These are phyloP conservation scores for Dimocarpus longan DNA, from an alignment of 345 rosid species.

Conservation along the genomic window DNA sequence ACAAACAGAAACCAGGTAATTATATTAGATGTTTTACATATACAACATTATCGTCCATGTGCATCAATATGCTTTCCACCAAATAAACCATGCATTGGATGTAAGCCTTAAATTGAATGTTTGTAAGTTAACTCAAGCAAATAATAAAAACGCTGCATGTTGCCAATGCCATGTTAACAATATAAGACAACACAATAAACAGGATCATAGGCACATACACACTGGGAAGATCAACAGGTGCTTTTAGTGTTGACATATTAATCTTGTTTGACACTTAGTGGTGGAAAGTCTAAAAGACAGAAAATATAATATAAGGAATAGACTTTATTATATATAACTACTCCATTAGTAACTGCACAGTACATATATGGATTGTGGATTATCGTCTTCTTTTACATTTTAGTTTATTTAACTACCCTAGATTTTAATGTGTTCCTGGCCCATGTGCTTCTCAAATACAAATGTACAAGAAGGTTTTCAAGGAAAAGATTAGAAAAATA, in stretches of 20 bases:
- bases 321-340: not conserved
- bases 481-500: not conserved
- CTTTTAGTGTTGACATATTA: not conserved
- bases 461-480: not conserved
- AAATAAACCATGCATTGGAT: too few relatives aligned
- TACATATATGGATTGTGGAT: not conserved
- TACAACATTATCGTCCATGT: not conserved
- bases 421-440: not conserved
- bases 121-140: not conserved
- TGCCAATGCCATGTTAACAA: slow-evolving; percentile 1
- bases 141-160: not conserved
- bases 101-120: too few relatives aligned
- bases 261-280: not conserved
- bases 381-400: not conserved
- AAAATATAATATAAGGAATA: not conserved
- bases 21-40: not conserved
- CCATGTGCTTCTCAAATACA: not conserved
- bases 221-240: not conserved
- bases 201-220: not conserved
- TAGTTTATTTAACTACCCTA: not conserved
- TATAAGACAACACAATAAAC: too few relatives aligned
- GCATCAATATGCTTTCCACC: too few relatives aligned
- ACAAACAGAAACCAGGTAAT: slow-evolving; percentile 1
- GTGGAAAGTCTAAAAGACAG: not conserved
- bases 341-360: not conserved